Evolutionary conservation across 164 flowering plant species (phyloP).

Genomic region (grape (Vitis vinifera)): ASM3070453v1 NC_081819.1:22342001-22342500

Average conservation of each 20-base stretch:
- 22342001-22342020: too few species aligned
- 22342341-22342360: slow-evolving; percentile 96
- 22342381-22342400: slow-evolving; percentile 86
- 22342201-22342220: slow-evolving; percentile 83
- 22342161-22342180: slow-evolving; percentile 93
- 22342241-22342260: slow-evolving; percentile 88
- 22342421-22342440: slow-evolving; percentile 57
- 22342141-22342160: slow-evolving; percentile 15
- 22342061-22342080: too few species aligned
- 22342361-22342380: slow-evolving; percentile 92
- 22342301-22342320: too few species aligned
- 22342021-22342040: too few species aligned
- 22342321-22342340: too few species aligned
- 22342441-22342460: too few species aligned
- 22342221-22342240: slow-evolving; percentile 91
- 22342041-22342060: too few species aligned
- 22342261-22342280: slow-evolving; percentile 2
- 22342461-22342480: too few species aligned
- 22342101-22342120: too few species aligned
- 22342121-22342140: too few species aligned
- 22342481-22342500: too few species aligned
- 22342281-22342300: not conserved
- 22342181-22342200: slow-evolving; percentile 80
- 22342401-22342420: slow-evolving; percentile 98
- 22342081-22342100: too few species aligned